Conservation (phyloP, 1,139 yeast genomes). For the Yamadazyma mexicana region DNA sequence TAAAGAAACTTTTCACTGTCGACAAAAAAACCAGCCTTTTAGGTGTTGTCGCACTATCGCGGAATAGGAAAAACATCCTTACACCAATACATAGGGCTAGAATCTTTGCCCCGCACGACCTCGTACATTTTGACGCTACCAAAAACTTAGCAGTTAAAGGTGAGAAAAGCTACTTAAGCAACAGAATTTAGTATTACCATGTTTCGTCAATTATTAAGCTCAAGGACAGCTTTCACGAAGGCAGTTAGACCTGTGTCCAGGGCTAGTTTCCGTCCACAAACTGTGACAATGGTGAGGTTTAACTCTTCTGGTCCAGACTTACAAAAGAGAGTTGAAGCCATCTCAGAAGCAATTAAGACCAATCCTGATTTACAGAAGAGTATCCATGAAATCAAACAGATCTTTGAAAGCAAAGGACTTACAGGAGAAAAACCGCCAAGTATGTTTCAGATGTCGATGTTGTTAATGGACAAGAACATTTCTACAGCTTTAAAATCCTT, state of each 20-base stretch:
- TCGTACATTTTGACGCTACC: background rate
- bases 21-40: slow-evolving; percentile 1
- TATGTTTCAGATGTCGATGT: slow-evolving; percentile 36
- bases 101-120: background rate
- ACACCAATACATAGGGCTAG: background rate
- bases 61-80: background rate
- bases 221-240: background rate
- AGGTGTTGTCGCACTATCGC: too few relatives aligned
- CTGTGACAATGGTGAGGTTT: background rate
- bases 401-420: slow-evolving; percentile 36
- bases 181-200: background rate
- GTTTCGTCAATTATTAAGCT: background rate
- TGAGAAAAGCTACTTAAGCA: background rate
- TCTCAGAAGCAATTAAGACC: slow-evolving; percentile 19
- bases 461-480: slow-evolving; percentile 40
- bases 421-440: slow-evolving; percentile 34
- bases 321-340: slow-evolving; percentile 19
- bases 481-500: slow-evolving; percentile 29
- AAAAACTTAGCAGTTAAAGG: background rate
- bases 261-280: background rate
- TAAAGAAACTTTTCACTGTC: slow-evolving; percentile 4
- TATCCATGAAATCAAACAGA: slow-evolving; percentile 31
- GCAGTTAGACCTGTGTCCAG: background rate
- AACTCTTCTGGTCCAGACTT: slow-evolving; percentile 14
- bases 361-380: slow-evolving; percentile 30